A percentile compares a stretch with the other conserved stretches of the same genome.
phyloP scores from a whole-genome alignment of 441 rosid species.

The Bruguiera hainesii region DNA sequence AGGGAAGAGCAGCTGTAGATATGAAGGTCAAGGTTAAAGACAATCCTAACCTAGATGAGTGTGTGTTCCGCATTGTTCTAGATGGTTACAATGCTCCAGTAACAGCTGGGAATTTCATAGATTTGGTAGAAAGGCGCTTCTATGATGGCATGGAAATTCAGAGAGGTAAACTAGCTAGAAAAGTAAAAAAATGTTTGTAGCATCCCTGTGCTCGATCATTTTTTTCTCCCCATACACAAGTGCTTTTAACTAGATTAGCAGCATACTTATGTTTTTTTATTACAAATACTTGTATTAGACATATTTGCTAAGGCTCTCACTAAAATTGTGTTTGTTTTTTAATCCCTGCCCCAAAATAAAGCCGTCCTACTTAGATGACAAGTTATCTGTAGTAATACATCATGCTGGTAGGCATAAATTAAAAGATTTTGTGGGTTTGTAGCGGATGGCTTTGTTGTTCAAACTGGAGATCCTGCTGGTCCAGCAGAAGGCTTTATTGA shows the following conservation, averaged over 20 bases:
- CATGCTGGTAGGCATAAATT: background rate
- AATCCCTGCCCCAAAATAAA: background rate
- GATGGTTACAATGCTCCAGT: slow-evolving; percentile 98
- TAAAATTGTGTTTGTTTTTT: background rate
- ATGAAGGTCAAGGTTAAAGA: slow-evolving; percentile 99
- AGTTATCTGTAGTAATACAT: background rate
- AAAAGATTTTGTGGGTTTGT: slow-evolving; percentile 26
- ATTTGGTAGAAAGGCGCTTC: slow-evolving; percentile 87
- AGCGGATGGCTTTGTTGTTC: slow-evolving; percentile 99
- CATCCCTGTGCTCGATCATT: background rate
- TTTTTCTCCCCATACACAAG: background rate
- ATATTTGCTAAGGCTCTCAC: background rate
- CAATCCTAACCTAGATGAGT: slow-evolving; percentile 81
- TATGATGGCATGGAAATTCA: slow-evolving; percentile 99
- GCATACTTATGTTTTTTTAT: too few species aligned
- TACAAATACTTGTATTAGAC: background rate
- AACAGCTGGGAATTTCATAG: slow-evolving; percentile 91
- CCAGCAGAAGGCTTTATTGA: slow-evolving; percentile 95
- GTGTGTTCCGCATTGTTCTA: slow-evolving; percentile 83
- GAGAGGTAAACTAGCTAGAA: slow-evolving; percentile 54
- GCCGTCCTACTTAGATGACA: background rate
- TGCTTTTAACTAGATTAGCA: background rate
- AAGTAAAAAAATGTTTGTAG: background rate
- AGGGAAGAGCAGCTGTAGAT: slow-evolving; percentile 95
- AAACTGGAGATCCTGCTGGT: slow-evolving; percentile 98